Percentiles rank a stretch among this genome's conserved stretches.
phyloP scores from a whole-genome alignment of 2,329 filamentous ascomycete genomes.

The Pseudohalonectria lignicola region DNA sequence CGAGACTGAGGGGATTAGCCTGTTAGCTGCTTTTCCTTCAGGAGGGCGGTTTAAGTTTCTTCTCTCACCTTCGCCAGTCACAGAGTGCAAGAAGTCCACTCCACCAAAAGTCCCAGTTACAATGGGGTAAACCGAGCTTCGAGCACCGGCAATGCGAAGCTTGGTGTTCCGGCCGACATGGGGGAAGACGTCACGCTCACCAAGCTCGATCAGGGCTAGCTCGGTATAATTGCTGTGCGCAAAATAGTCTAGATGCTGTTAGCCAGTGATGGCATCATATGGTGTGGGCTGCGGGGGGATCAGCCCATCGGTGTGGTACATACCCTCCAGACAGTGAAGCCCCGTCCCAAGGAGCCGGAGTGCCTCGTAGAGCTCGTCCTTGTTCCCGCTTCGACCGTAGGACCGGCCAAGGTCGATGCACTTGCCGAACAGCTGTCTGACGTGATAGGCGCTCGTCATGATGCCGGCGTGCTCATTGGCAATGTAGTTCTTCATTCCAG shows the following conservation, averaged over 20 bases:
- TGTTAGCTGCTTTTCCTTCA: neutral
- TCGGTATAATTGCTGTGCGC: conserved; percentile 93
- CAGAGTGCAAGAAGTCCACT: conserved; percentile 87
- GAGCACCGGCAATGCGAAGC: conserved; percentile 57
- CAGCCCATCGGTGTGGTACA: too few species aligned
- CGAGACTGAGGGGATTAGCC: conserved; percentile 40
- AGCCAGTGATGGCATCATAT: neutral
- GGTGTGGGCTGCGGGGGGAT: too few species aligned
- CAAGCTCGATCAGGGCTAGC: conserved; percentile 77
- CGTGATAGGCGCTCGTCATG: conserved; percentile 69
- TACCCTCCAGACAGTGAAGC: conserved; percentile 76
- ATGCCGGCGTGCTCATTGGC: conserved; percentile 71
- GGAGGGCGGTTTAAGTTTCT: too few species aligned
- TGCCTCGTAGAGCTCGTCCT: conserved; percentile 77
- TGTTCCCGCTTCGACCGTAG: conserved; percentile 54
- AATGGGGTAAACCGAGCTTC: conserved; percentile 61
- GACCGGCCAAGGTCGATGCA: conserved; percentile 72
- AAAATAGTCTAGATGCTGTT: conserved; percentile 53
- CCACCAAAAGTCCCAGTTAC: conserved; percentile 91
- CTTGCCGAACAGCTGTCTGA: conserved; percentile 60
- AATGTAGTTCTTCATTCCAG: conserved; percentile 89
- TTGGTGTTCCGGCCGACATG: conserved; percentile 71
- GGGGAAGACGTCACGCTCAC: conserved; percentile 71
- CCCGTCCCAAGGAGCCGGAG: conserved; percentile 79
- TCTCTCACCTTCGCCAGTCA: conserved; percentile 51